These are phyloP conservation scores for Glycine tomentella DNA, from an alignment of 306 rosid genomes.

Conservation along the genomic window DNA sequence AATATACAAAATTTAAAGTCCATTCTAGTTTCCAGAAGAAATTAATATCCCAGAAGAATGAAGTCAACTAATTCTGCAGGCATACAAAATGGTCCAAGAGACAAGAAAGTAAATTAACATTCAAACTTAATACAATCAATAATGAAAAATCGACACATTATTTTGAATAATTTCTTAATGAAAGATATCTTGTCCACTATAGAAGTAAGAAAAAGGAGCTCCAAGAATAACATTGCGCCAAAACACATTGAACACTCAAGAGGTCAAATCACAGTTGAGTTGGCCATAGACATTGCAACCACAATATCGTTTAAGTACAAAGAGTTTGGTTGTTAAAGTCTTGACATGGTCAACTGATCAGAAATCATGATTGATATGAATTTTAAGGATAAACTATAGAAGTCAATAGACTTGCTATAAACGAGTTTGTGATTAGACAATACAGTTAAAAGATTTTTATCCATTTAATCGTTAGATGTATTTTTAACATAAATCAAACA, in stretches of 20 bases:
- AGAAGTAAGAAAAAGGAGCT: background rate
- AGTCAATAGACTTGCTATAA: too few species aligned
- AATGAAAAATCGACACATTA: constrained; percentile 4
- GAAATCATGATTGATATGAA: background rate
- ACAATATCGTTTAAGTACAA: background rate
- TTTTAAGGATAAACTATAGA: background rate
- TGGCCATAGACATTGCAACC: background rate
- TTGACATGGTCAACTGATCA: background rate
- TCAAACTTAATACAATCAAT: constrained; percentile 14
- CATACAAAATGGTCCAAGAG: background rate
- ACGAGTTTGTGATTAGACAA: background rate
- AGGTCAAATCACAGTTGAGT: background rate
- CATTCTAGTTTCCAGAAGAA: background rate
- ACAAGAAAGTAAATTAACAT: constrained; percentile 11
- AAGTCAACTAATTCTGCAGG: background rate
- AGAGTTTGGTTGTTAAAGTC: background rate
- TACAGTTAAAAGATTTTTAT: background rate
- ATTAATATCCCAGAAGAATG: background rate
- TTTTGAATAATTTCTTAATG: constrained; percentile 4
- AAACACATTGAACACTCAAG: background rate
- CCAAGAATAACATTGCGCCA: background rate
- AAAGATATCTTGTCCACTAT: constrained; percentile 2
- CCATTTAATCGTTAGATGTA: too few species aligned
- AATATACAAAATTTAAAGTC: background rate
- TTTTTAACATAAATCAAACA: background rate